Conservation (phyloP, 495 filamentous ascomycete genomes). For the Cudoniella acicularis region DNA sequence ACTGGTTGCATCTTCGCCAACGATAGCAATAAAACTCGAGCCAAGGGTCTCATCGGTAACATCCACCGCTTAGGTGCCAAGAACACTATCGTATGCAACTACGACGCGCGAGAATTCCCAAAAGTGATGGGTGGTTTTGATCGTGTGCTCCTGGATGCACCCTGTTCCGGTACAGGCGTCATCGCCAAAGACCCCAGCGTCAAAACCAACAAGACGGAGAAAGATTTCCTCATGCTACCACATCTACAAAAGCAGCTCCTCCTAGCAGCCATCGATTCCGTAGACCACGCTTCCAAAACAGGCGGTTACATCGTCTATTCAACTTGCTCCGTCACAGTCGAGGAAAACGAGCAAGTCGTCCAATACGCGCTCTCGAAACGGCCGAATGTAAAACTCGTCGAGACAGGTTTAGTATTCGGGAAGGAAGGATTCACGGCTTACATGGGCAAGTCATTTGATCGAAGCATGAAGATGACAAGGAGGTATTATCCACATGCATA, state of each 20-base stretch:
- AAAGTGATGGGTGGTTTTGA: constrained; percentile 94
- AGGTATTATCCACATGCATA: constrained; percentile 92
- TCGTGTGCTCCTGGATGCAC: constrained; percentile 73
- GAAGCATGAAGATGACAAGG: constrained; percentile 77
- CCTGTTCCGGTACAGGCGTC: constrained; percentile 81
- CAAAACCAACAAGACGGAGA: constrained; percentile 95
- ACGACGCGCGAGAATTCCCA: constrained; percentile 90
- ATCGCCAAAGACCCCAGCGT: constrained; percentile 93
- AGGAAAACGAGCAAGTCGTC: constrained; percentile 92
- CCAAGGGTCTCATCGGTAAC: constrained; percentile 97
- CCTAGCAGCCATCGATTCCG: constrained; percentile 89
- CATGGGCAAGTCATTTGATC: constrained; percentile 85
- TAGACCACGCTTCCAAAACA: constrained; percentile 78
- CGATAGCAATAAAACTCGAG: constrained; percentile 86
- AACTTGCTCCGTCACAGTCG: constrained; percentile 86
- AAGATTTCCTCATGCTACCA: constrained; percentile 86
- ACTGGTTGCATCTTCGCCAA: constrained; percentile 95
- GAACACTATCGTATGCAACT: constrained; percentile 92
- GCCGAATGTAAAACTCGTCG: constrained; percentile 89
- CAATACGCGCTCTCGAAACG: constrained; percentile 87
- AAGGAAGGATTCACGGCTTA: constrained; percentile 84
- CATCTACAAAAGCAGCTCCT: constrained; percentile 93
- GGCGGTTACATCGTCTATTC: constrained; percentile 95
- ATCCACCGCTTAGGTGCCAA: constrained; percentile 91
- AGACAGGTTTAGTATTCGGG: constrained; percentile 90